A percentile compares a stretch with the other conserved stretches of the same genome.
These are phyloP conservation scores for Lycium ferocissimum DNA, from an alignment of 257 asterid genomes.

Conservation along the genomic window DNA sequence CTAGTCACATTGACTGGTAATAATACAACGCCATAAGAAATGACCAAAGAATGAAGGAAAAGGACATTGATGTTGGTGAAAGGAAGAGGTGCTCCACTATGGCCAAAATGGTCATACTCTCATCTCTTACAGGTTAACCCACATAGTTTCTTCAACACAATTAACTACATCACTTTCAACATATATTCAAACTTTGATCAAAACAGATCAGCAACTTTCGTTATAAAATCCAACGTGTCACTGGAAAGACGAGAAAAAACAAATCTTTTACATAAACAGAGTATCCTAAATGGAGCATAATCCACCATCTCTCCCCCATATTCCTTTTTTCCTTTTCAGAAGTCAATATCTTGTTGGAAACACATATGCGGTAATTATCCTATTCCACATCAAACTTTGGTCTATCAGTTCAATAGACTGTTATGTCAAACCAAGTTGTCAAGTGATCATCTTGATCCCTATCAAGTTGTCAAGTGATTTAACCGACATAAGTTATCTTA, in stretches of 20 bases:
- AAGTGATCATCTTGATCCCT: background rate
- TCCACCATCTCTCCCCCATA: background rate
- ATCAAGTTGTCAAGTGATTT: background rate
- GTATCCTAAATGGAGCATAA: constrained; percentile 1
- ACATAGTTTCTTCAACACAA: constrained; percentile 9
- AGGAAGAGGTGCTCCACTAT: background rate
- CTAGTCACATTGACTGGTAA: background rate
- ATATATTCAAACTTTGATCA: background rate
- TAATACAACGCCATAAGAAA: background rate
- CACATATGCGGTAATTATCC: background rate
- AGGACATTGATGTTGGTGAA: background rate
- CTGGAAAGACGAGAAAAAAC: background rate
- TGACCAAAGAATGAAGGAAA: background rate
- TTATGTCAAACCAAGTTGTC: background rate
- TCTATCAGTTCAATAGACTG: constrained; percentile 2
- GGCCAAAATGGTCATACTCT: background rate
- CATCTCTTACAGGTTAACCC: background rate
- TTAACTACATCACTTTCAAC: background rate
- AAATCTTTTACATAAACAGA: background rate
- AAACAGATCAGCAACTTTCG: background rate
- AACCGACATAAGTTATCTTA: background rate
- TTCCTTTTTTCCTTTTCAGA: background rate
- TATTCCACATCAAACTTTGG: background rate
- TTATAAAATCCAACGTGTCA: background rate
- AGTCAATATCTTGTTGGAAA: background rate